These are phyloP conservation scores for Tuber umbilicatum DNA, from an alignment of 495 filamentous ascomycete species.

Conservation along the genomic window DNA sequence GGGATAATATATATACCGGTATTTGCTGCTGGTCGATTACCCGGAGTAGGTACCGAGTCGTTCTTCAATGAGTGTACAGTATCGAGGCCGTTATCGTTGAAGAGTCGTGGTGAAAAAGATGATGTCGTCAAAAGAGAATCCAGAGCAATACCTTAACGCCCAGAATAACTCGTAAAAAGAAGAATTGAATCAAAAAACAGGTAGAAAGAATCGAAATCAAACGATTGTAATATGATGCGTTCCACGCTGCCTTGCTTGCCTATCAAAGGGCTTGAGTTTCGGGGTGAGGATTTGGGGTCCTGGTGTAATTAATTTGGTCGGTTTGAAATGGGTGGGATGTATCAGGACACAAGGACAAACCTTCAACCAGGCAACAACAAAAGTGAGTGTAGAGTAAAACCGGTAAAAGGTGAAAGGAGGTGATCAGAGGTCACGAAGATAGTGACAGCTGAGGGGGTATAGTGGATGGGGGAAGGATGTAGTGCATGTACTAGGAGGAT, in stretches of 20 bases:
- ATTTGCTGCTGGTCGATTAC: background rate
- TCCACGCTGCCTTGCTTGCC: conserved; percentile 31
- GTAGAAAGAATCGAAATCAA: conserved; percentile 10
- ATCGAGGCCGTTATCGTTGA: conserved; percentile 5
- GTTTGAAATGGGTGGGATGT: conserved; percentile 17
- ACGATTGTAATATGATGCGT: conserved; percentile 19
- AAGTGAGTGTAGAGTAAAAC: conserved; percentile 28
- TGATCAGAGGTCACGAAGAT: conserved; percentile 20
- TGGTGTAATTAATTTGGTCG: conserved; percentile 25
- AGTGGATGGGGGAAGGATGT: background rate
- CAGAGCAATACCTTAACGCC: conserved; percentile 19
- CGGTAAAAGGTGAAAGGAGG: conserved; percentile 8
- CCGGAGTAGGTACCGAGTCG: background rate
- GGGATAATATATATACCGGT: background rate
- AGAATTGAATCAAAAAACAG: conserved; percentile 12
- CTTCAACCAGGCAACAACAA: conserved; percentile 30
- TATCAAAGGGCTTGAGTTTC: conserved; percentile 33
- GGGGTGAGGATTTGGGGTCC: conserved; percentile 9
- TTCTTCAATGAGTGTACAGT: background rate
- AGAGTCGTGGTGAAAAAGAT: background rate
- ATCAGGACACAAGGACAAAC: conserved; percentile 6
- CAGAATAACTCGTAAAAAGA: conserved; percentile 12
- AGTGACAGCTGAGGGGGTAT: conserved; percentile 7
- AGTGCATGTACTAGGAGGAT: background rate
- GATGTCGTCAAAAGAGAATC: conserved; percentile 17